Base-by-base conservation (phyloP, 192 early-diverging fungal species). In the Powellomyces hirtus region DNA sequence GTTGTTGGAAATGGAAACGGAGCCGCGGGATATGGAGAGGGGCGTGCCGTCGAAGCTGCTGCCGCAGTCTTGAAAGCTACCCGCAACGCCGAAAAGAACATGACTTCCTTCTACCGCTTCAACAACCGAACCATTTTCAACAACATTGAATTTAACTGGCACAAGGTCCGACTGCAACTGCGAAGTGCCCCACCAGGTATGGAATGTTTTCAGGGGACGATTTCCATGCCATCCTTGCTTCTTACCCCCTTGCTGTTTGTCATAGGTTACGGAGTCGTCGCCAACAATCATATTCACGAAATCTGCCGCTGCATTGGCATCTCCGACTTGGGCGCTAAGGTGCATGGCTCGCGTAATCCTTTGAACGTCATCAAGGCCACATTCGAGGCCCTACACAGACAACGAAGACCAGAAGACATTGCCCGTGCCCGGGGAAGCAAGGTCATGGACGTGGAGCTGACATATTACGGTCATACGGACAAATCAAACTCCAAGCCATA, bases 321-420 rank as follows among this genome's bases (percentile, higher is more conserved):
- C 72, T 88, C 89, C 59, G 97, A 99, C 80, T 62, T 97, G 65
- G 83, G 90, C 35, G 91, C 87, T 51, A 98, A 98, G 76, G 89
- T 98, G 33, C 75, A 82, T 64, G 95, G 96, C 3, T 96, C 94
- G n/a, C 82, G 85, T 38, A 98, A 94, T 75, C 93, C 94, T 2
- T 93, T 99, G 92, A 99, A 99, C 76, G 95, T 99, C 33, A 88
- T 99, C 83, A 97, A 99, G 83, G 90, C 88, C 7, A 91, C 91
- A 13, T 98, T 98, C 77, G 93, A 90, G 75, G 97, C 97, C 13
- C 75, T 99, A 10, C 53, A 66, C 18, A 65, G 76, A 16, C 97
- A 99, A 80, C 87, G 84, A 69, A 76, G 85, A 5, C 93, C 95
- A 11, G 80, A 85, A 44, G 91, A 98, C 34, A 86, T 99, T 81